Base-by-base conservation (phyloP, 495 filamentous ascomycete genomes). In the Aspergillus homomorphus region DNA sequence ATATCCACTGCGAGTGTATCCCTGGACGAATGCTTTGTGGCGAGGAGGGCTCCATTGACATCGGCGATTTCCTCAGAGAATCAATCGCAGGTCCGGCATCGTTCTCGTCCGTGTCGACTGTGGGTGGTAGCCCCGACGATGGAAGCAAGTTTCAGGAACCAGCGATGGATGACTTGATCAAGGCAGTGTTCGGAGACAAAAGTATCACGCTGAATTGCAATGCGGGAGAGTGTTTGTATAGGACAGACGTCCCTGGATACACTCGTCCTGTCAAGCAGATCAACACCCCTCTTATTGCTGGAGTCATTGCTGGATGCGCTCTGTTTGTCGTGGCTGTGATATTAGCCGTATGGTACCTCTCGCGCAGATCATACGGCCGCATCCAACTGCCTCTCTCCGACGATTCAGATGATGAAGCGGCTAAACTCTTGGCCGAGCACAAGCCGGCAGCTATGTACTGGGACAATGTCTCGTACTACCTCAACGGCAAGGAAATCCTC, bases 261-360 rank as follows among this genome's bases (percentile, higher is more conserved):
- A 75, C 88, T 54, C 83, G 91, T 43, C 89, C 92, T 4, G 78
- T 98, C 51, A 97, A 97, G 74, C 86, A 88, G 66, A 98, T 98
- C 76, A 98, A 98, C 69, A 98, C 92, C 0, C 94, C 95, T 12
- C 78, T 98, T 46, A 98, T 98, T 65, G 94, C 94, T 19, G 87
- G 90, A 33, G 90, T 95, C 51, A 98, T 98, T 68, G 92, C 92
- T 9, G 91, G 86, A 22, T 89, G 84, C 70, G 85, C 87, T 2
- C 77, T 98, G 0, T 97, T 98, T 66, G 80, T 98, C 7, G 91
- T 97, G 21, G 87, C 84, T 7, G 85, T 90, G 43, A 89, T 97
- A 53, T 72, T 98, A 26, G 64, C 84, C 7, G 82, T 96, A 20
- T 98, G 93, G 92, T 96, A 92, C 65, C 72, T 96, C n/a, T 89